These are phyloP conservation scores for Neocucurbitaria cava DNA, from an alignment of 2,329 filamentous ascomycete species.

Conservation along the genomic window DNA sequence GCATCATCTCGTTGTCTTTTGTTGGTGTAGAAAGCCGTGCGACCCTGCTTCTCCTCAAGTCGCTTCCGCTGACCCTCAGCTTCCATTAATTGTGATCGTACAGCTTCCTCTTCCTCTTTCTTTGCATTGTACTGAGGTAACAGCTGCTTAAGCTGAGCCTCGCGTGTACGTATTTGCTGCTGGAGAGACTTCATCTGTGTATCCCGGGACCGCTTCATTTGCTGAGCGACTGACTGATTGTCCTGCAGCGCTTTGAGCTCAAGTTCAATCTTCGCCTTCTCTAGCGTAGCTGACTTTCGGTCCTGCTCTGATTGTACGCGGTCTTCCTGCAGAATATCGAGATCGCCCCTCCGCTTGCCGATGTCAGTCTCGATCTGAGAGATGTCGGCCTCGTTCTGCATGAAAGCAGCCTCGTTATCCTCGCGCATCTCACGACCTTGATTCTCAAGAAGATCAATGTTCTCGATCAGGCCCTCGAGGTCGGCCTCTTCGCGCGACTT, in stretches of 20 bases:
- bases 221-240: slow-evolving; percentile 78
- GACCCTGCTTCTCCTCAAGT: slow-evolving; percentile 89
- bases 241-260: slow-evolving; percentile 83
- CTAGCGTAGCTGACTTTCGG: slow-evolving; percentile 78
- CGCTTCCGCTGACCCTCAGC: slow-evolving; percentile 78
- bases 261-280: slow-evolving; percentile 84
- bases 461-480: slow-evolving; percentile 77
- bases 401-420: slow-evolving; percentile 76
- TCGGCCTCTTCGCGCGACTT: slow-evolving; percentile 88
- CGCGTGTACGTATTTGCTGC: slow-evolving; percentile 75
- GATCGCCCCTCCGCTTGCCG: slow-evolving; percentile 77
- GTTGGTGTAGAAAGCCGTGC: slow-evolving; percentile 84
- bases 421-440: slow-evolving; percentile 86
- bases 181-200: slow-evolving; percentile 75
- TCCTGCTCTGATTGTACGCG: slow-evolving; percentile 89
- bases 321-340: slow-evolving; percentile 85
- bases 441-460: slow-evolving; percentile 81
- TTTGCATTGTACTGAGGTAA: slow-evolving; percentile 77
- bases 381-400: slow-evolving; percentile 80
- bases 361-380: slow-evolving; percentile 79
- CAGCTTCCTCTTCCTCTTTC: slow-evolving; percentile 73
- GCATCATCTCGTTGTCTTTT: slow-evolving; percentile 88
- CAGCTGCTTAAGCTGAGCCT: slow-evolving; percentile 77
- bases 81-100: slow-evolving; percentile 75
- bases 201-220: slow-evolving; percentile 74